Base-by-base conservation (phyloP, 352 stramenopile species). In the Pythium rishiriense region DNA sequence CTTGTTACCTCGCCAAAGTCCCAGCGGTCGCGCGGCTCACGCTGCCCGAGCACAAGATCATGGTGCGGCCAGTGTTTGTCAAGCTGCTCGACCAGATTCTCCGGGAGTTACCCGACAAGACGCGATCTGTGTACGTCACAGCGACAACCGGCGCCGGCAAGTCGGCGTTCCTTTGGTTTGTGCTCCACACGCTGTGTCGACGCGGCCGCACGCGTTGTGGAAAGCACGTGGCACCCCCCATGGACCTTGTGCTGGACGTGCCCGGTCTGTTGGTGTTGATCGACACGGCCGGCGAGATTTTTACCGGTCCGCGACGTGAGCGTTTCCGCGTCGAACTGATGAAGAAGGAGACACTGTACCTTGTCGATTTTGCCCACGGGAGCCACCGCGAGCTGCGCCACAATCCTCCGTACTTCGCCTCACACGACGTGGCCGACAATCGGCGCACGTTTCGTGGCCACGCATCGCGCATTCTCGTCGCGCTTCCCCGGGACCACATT, bases 261-360 rank as follows among this genome's bases (percentile, higher is more conserved):
- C 22, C 22, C 24, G 22, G 45, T 10, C 24, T 51, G 15, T 51
- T 51, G 19, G 14, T 33, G 21, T 10, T 51, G 22, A 51, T 51
- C 45, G 25, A 31, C 22, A 33, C 45, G 45, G 45, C 45, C 45
- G 45, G 45, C 24, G 4, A 51, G 10, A n/a, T 51, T 0, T 51
- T 51, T n/a, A 33, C 45, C 5, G 45, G 45, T 19, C 45, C 45
- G 14, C 45, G 45, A 14, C 3, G 22, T 2, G 45, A 33, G 24
- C 33, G 45, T 17, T 51, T 51, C 33, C 45, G 22, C 10, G 14
- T 51, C n/a, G 45, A 51, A 24, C 45, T 51, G 22, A 8, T 51
- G 45, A 51, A 51, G 45, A 51, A 33, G 24, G 45, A 51, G 45
- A 51, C 22, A 4, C 45, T 51, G 22, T 50, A 51, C 45, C 24